phyloP scores from a whole-genome alignment of 805 yeast genomes.

The Saturnispora besseyi region DNA sequence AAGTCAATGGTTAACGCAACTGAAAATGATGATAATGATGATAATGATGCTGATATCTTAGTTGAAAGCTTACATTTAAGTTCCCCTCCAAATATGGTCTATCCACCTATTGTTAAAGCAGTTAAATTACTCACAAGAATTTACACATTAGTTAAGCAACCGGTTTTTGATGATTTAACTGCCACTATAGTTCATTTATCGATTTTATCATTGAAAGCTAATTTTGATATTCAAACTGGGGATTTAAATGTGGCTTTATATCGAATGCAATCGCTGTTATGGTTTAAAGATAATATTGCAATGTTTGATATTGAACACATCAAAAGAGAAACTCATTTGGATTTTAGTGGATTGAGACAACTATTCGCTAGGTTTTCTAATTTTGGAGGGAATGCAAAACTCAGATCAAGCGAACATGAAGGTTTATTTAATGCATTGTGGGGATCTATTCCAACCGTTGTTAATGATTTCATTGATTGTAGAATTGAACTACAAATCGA shows the following conservation, averaged over 20 bases:
- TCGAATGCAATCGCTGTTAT: conserved; percentile 60
- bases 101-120: conserved; percentile 65
- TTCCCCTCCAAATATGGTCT: conserved; percentile 23
- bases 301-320: conserved; percentile 75
- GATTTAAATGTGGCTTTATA: conserved; percentile 59
- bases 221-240: conserved; percentile 34
- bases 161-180: conserved; percentile 81
- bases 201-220: conserved; percentile 49
- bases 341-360: conserved; percentile 65
- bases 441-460: conserved; percentile 70
- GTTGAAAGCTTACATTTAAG: conserved; percentile 5
- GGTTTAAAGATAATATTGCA: conserved; percentile 58
- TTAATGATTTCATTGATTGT: conserved; percentile 75
- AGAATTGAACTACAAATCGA: conserved; percentile 62
- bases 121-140: conserved; percentile 64
- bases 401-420: conserved; percentile 11
- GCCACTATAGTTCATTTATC: conserved; percentile 79
- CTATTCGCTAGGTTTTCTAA: conserved; percentile 28
- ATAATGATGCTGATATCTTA: conserved; percentile 6
- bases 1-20: background rate
- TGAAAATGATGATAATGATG: background rate
- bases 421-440: conserved; percentile 23
- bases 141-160: conserved; percentile 67
- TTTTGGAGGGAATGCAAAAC: background rate
- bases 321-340: conserved; percentile 64